Conservation (phyloP, 768 basidiomycete species). For the Pleurotus tuoliensis region DNA sequence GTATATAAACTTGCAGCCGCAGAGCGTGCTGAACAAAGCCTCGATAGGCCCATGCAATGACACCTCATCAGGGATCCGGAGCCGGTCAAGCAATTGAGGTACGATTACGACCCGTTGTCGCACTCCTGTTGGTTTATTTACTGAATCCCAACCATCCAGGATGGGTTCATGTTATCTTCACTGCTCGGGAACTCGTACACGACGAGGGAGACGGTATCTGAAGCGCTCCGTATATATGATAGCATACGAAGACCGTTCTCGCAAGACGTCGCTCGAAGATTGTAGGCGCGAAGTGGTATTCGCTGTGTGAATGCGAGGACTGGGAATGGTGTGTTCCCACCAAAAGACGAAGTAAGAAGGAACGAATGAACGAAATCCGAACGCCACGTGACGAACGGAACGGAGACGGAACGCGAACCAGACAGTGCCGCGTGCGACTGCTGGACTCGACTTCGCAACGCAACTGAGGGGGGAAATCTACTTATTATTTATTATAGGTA, state of each 20-base stretch:
- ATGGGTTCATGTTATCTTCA: slow-evolving; percentile 42
- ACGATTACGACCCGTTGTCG: not conserved
- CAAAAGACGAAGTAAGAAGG: no score
- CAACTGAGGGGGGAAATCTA: no score
- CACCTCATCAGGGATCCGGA: slow-evolving; percentile 53
- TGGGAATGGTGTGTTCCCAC: no score
- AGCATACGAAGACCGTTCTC: slow-evolving; percentile 45
- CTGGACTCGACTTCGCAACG: no score
- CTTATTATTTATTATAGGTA: no score
- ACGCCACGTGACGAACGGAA: no score
- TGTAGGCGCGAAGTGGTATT: no score
- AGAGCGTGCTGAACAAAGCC: slow-evolving; percentile 23
- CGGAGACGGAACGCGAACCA: no score
- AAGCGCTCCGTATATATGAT: slow-evolving; percentile 45
- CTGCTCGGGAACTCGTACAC: slow-evolving; percentile 42
- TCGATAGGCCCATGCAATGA: slow-evolving; percentile 46
- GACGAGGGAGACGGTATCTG: slow-evolving; percentile 34
- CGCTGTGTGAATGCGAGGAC: no score
- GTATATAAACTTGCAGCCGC: slow-evolving; percentile 10
- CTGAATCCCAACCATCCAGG: slow-evolving; percentile 39
- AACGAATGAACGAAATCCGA: no score
- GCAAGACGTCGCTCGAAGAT: slow-evolving; percentile 30
- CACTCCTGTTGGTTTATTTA: slow-evolving; percentile 22
- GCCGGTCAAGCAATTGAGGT: slow-evolving; percentile 60
- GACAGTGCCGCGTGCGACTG: no score